A percentile compares a stretch with the other conserved stretches of the same genome.
Conservation (phyloP, 75 land plant species). For the Larix kaempferi region DNA sequence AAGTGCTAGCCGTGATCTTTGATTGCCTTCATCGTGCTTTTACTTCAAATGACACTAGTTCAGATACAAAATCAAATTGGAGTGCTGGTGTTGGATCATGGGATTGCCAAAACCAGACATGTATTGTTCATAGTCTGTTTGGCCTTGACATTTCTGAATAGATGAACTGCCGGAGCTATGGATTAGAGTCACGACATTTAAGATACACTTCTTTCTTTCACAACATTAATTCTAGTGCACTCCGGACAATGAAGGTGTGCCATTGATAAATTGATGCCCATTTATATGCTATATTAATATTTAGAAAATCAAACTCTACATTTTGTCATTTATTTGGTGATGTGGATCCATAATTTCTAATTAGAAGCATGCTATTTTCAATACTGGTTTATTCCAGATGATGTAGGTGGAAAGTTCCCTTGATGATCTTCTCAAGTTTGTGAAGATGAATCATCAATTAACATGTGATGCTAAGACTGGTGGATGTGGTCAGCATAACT, state of each 20-base stretch:
- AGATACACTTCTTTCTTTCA: conserved; percentile 90
- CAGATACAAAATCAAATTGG: conserved; percentile 52
- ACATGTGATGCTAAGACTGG: conserved; percentile 82
- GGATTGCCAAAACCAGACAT: conserved; percentile 64
- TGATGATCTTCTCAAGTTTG: conserved; percentile 75
- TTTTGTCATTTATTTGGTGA: too few relatives aligned
- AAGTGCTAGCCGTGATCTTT: conserved; percentile 82
- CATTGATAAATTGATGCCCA: too few relatives aligned
- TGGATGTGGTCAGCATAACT: too few relatives aligned
- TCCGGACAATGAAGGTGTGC: conserved; percentile 82
- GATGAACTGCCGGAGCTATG: conserved; percentile 74
- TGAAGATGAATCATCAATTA: conserved; percentile 76
- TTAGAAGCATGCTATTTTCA: too few relatives aligned
- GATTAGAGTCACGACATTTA: conserved; percentile 63
- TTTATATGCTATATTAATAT: too few relatives aligned
- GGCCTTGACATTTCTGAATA: conserved; percentile 79
- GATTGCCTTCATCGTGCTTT: conserved; percentile 75
- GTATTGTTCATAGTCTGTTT: conserved; percentile 76
- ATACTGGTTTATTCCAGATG: too few relatives aligned
- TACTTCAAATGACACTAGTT: conserved; percentile 24
- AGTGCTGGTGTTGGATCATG: conserved; percentile 44
- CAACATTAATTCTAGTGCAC: conserved; percentile 77
- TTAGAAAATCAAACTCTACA: too few relatives aligned
- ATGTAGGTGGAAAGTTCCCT: conserved; percentile 51
- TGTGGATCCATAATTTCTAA: too few relatives aligned